Percentiles rank a stretch among this genome's conserved stretches.
Evolutionary conservation across 129 eudicot genomes (phyloP).

Genomic region (Tagetes patula): DNA sequence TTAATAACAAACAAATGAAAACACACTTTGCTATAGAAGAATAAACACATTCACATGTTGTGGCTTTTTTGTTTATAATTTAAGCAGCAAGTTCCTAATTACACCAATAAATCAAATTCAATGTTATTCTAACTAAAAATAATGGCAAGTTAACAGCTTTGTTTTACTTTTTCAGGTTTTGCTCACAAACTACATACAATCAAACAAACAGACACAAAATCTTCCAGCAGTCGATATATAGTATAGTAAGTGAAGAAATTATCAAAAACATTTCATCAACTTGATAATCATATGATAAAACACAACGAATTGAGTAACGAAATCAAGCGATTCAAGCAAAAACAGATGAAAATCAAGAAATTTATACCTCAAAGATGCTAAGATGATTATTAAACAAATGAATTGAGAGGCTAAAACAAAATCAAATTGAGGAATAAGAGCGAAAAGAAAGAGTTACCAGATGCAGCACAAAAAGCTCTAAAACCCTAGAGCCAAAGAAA

Average conservation of each 20-base stretch:
- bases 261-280: not conserved
- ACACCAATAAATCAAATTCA: too few relatives aligned
- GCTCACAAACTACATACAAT: not conserved
- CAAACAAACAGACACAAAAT: not conserved
- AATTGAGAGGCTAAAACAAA: not conserved
- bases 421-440: not conserved
- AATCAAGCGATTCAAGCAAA: not conserved
- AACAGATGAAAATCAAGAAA: not conserved
- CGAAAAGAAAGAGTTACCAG: not conserved
- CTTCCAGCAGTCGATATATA: not conserved
- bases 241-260: too few relatives aligned
- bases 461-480: not conserved
- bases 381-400: not conserved
- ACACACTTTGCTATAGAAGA: not conserved
- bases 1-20: not conserved
- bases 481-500: conserved; percentile 14
- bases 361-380: not conserved
- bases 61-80: not conserved
- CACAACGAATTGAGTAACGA: not conserved
- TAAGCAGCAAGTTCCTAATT: not conserved
- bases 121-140: not conserved
- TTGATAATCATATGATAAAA: not conserved
- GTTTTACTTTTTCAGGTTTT: not conserved
- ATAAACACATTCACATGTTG: not conserved
- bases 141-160: not conserved